Evolutionary conservation across 1,139 yeast species (phyloP).

Genomic region (Geotrichum citri-aurantii): DNA sequence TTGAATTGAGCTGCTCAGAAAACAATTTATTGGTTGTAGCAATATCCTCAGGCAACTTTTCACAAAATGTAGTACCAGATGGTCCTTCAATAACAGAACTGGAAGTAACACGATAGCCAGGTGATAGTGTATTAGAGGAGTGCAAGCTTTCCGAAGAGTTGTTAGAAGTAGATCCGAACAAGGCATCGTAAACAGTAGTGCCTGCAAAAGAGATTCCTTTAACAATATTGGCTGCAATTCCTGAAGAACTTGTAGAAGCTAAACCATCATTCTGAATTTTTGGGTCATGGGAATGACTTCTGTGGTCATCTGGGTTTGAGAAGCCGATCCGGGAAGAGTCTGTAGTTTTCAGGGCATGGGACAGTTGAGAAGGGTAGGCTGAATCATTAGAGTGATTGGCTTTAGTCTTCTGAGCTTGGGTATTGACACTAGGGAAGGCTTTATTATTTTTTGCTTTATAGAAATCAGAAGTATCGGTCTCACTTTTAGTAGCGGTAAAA

Average conservation of each 20-base stretch:
- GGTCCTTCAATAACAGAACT: background rate
- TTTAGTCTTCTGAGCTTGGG: no score
- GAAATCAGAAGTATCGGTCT: background rate
- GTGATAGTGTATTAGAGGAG: background rate
- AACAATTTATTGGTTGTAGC: background rate
- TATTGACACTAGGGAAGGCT: no score
- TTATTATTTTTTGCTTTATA: background rate
- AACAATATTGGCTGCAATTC: background rate
- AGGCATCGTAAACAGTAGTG: background rate
- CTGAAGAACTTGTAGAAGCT: background rate
- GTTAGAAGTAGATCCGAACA: background rate
- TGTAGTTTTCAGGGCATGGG: no score
- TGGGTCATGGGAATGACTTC: background rate
- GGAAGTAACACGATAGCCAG: background rate
- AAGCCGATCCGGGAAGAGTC: no score
- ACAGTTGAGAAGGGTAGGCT: no score
- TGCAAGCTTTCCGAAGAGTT: background rate
- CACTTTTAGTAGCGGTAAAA: background rate
- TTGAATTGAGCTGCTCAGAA: background rate
- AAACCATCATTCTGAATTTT: background rate
- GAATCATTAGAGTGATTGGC: no score
- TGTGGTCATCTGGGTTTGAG: no score
- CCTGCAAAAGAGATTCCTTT: background rate
- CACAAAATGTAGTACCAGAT: conserved; percentile 10
- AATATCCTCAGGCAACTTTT: background rate